Evolutionary conservation across 75 land plant species (phyloP).

Genomic region (Picea glauca): DNA sequence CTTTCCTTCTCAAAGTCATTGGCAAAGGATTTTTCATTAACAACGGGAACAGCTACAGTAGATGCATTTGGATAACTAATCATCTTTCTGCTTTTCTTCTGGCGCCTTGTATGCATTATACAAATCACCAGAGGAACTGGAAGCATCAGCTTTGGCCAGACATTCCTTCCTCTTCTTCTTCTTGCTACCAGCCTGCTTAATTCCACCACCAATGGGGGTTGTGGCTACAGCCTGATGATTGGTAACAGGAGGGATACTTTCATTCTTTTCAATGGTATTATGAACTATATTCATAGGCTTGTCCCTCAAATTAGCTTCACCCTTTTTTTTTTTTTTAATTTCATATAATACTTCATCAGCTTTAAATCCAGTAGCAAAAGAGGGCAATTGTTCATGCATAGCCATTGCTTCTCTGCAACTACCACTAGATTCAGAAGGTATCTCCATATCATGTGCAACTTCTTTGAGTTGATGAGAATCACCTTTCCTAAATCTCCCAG

Average conservation of each 20-base stretch:
- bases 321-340: neutral
- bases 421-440: neutral
- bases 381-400: neutral
- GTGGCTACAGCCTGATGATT: neutral
- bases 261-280: neutral
- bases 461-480: neutral
- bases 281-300: neutral
- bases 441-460: neutral
- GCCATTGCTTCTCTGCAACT: neutral
- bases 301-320: neutral
- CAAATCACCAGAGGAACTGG: constrained; percentile 74
- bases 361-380: neutral
- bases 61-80: no score
- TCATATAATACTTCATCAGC: neutral
- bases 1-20: no score
- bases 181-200: neutral
- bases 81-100: no score
- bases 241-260: neutral
- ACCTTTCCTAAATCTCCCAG: neutral
- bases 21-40: no score
- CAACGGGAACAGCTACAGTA: no score
- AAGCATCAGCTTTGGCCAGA: constrained; percentile 84
- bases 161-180: constrained; percentile 46
- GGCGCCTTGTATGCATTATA: constrained; percentile 92
- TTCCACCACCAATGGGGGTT: neutral